Conservation (phyloP, 108 stramenopile species). For the Nannochloropsis oceanica region DNA sequence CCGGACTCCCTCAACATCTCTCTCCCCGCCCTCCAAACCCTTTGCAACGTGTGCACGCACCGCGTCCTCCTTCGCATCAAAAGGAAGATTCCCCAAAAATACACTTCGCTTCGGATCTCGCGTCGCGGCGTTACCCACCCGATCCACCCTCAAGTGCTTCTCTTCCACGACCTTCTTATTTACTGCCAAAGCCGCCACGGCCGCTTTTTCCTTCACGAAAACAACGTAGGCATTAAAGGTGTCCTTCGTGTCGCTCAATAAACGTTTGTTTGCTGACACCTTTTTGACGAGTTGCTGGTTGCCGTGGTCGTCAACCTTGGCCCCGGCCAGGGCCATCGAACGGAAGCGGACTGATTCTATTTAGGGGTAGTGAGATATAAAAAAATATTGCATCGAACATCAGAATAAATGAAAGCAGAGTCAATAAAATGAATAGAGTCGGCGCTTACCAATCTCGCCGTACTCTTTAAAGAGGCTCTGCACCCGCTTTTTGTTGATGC, state of each 20-base stretch:
- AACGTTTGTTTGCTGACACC: conserved; percentile 28
- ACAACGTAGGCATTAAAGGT: conserved; percentile 37
- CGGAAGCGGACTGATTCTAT: conserved; percentile 33
- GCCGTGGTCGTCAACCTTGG: conserved; percentile 27
- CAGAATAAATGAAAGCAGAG: background rate
- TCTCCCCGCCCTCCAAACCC: conserved; percentile 13
- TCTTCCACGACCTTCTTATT: conserved; percentile 15
- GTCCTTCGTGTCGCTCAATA: conserved; percentile 28
- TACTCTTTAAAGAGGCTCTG: conserved; percentile 13
- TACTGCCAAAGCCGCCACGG: conserved; percentile 5
- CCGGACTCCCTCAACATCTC: conserved; percentile 31
- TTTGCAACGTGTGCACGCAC: conserved; percentile 17
- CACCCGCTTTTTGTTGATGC: conserved; percentile 10
- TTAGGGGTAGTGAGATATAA: background rate
- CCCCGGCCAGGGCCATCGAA: conserved; percentile 29
- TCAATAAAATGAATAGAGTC: background rate
- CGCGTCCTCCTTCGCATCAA: conserved; percentile 34
- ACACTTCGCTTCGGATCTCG: conserved; percentile 26
- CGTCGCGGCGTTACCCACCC: background rate
- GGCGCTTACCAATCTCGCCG: conserved; percentile 5
- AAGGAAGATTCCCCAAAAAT: conserved; percentile 32
- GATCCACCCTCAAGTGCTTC: conserved; percentile 33
- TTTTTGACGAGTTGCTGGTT: conserved; percentile 30
- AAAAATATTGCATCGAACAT: background rate
- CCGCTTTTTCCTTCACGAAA: conserved; percentile 1